A percentile compares a stretch with the other conserved stretches of the same genome.
phyloP scores from a whole-genome alignment of 2,329 filamentous ascomycete genomes.

The Pseudovirgaria hyperparasitica region DNA sequence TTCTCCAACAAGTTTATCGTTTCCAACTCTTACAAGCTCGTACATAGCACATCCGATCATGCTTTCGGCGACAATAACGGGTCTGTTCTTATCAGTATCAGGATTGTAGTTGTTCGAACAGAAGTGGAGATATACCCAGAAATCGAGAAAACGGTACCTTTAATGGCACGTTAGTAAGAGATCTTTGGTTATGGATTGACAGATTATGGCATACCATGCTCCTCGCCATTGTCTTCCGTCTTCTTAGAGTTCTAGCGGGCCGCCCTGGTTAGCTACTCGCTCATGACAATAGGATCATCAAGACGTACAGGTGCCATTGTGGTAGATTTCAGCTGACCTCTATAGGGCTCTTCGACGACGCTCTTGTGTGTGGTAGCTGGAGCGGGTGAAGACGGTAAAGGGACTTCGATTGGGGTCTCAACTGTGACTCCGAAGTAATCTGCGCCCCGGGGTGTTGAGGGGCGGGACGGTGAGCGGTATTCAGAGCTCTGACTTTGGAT shows the following conservation, averaged over 20 bases:
- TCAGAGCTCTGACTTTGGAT: slow-evolving; percentile 39
- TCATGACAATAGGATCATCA: neutral
- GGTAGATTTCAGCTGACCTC: slow-evolving; percentile 9
- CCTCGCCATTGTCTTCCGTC: slow-evolving; percentile 36
- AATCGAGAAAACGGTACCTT: slow-evolving; percentile 56
- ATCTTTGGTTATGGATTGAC: slow-evolving; percentile 2
- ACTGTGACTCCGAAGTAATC: slow-evolving; percentile 21
- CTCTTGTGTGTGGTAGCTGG: slow-evolving; percentile 12
- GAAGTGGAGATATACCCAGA: slow-evolving; percentile 45
- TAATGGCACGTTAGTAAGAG: slow-evolving; percentile 7
- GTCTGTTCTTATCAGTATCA: slow-evolving; percentile 35
- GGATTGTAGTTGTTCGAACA: slow-evolving; percentile 6
- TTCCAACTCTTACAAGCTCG: slow-evolving; percentile 82
- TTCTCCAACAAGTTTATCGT: slow-evolving; percentile 80
- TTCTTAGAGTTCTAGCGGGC: slow-evolving; percentile 21
- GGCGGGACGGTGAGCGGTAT: slow-evolving; percentile 27
- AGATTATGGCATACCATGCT: slow-evolving; percentile 35
- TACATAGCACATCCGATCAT: slow-evolving; percentile 99
- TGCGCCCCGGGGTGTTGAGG: slow-evolving; percentile 19
- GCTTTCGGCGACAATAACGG: slow-evolving; percentile 92
- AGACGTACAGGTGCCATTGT: slow-evolving; percentile 27
- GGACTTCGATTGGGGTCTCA: slow-evolving; percentile 17
- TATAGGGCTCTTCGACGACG: slow-evolving; percentile 8
- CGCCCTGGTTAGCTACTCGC: slow-evolving; percentile 13
- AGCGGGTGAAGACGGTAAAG: slow-evolving; percentile 13